phyloP scores from a whole-genome alignment of 2,329 filamentous ascomycete genomes.

The Pseudogymnoascus sp. region DNA sequence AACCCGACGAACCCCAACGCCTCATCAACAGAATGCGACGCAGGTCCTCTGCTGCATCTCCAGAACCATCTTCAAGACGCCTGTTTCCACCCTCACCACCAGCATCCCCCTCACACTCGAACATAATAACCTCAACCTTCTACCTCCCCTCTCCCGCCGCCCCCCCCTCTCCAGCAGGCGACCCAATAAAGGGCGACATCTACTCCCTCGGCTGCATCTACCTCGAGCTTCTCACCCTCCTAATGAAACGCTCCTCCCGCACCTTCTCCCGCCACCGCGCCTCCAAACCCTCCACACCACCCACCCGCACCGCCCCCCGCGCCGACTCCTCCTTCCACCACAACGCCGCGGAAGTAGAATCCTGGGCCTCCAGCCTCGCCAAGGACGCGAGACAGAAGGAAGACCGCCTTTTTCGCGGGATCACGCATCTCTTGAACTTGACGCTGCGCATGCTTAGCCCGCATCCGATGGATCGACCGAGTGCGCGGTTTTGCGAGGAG shows the following conservation, averaged over 20 bases:
- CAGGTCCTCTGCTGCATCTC: constrained; percentile 21
- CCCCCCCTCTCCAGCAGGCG: constrained; percentile 35
- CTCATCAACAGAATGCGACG: constrained; percentile 29
- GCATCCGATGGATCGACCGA: constrained; percentile 44
- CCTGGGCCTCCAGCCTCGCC: constrained; percentile 55
- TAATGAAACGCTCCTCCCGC: constrained; percentile 57
- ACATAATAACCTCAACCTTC: constrained; percentile 20
- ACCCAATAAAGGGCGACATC: constrained; percentile 55
- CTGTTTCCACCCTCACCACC: neutral
- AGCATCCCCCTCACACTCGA: constrained; percentile 16
- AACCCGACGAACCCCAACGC: constrained; percentile 31
- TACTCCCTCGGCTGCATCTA: constrained; percentile 68
- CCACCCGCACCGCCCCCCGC: constrained; percentile 25
- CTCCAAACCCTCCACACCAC: neutral
- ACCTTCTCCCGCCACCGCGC: constrained; percentile 56
- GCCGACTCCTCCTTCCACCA: constrained; percentile 64
- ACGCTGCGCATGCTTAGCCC: constrained; percentile 46
- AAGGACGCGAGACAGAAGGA: constrained; percentile 44
- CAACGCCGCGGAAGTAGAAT: constrained; percentile 58
- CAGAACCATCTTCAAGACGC: constrained; percentile 10
- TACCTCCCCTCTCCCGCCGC: neutral
- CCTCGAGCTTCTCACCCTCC: constrained; percentile 60
- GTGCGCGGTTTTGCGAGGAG: constrained; percentile 43
- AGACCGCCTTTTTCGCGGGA: constrained; percentile 40
- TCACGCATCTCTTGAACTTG: constrained; percentile 44